Evolutionary conservation across 2,329 filamentous ascomycete genomes (phyloP).

Genomic region (Aspergillus amoenus): DNA sequence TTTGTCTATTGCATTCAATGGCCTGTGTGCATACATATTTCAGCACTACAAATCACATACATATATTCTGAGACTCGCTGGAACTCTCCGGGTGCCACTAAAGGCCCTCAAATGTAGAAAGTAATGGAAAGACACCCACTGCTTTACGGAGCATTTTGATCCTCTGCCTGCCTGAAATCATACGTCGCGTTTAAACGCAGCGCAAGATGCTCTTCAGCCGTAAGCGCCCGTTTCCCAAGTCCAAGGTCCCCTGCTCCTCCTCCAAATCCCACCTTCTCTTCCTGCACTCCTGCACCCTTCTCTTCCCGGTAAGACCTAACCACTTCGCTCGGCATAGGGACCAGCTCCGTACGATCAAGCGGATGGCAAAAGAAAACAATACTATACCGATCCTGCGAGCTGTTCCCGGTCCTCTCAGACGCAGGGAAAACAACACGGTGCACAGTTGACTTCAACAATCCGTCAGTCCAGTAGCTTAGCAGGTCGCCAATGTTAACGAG

Average conservation of each 20-base stretch:
- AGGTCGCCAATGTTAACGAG: slow-evolving; percentile 70
- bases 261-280: slow-evolving; percentile 43
- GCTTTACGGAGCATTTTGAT: slow-evolving; percentile 1
- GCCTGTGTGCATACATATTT: slow-evolving; percentile 15
- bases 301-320: slow-evolving; percentile 45
- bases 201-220: slow-evolving; percentile 60
- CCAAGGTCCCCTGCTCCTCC: slow-evolving; percentile 36
- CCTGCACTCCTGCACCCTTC: slow-evolving; percentile 25
- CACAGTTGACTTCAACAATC: slow-evolving; percentile 80
- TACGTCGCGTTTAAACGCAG: slow-evolving; percentile 60
- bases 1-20: slow-evolving; percentile 17
- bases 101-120: neutral
- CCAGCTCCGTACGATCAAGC: slow-evolving; percentile 53
- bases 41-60: slow-evolving; percentile 13
- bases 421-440: slow-evolving; percentile 78
- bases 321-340: slow-evolving; percentile 54
- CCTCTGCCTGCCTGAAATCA: slow-evolving; percentile 36
- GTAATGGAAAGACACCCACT: neutral
- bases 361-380: slow-evolving; percentile 66
- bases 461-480: slow-evolving; percentile 85
- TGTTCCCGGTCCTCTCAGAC: slow-evolving; percentile 39
- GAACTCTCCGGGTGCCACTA: neutral
- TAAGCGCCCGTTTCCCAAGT: slow-evolving; percentile 45
- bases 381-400: slow-evolving; percentile 53
- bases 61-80: slow-evolving; percentile 8